These are phyloP conservation scores for Botrytis paeoniae DNA, from an alignment of 2,329 filamentous ascomycete species.

Conservation along the genomic window DNA sequence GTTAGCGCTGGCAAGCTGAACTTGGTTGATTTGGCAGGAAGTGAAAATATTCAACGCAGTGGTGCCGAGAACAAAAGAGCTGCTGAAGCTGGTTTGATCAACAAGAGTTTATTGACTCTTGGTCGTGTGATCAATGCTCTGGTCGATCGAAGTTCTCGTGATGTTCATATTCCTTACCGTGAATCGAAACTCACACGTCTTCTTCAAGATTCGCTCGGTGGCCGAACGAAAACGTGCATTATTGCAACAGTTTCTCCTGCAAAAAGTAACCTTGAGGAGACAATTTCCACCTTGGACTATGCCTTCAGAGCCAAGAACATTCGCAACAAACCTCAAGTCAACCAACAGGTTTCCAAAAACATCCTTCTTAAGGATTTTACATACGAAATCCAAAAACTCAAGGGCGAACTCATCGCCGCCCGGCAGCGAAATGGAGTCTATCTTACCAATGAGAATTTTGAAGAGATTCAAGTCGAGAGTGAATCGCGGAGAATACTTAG, in stretches of 20 bases:
- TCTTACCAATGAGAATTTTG: conserved; percentile 81
- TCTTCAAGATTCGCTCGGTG: conserved; percentile 93
- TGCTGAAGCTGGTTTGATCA: conserved; percentile 92
- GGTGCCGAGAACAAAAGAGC: conserved; percentile 98
- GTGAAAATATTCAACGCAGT: conserved; percentile 95
- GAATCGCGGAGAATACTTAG: conserved; percentile 88
- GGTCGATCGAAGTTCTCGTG: conserved; percentile 70
- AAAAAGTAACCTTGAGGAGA: conserved; percentile 94
- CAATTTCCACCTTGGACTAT: conserved; percentile 96
- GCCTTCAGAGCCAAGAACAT: conserved; percentile 98
- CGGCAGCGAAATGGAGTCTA: conserved; percentile 94
- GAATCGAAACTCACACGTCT: conserved; percentile 95
- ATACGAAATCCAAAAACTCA: conserved; percentile 87
- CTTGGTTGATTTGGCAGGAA: conserved; percentile 92
- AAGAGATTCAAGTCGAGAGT: conserved; percentile 87
- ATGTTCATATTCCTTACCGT: conserved; percentile 75
- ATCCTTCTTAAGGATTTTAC: conserved; percentile 88
- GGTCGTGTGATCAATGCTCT: conserved; percentile 97
- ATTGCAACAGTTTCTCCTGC: conserved; percentile 95
- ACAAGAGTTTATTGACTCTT: conserved; percentile 92
- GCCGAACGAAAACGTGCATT: conserved; percentile 95
- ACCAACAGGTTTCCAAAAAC: conserved; percentile 89
- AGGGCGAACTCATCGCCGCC: conserved; percentile 89
- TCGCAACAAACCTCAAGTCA: conserved; percentile 94
- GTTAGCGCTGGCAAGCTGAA: conserved; percentile 92